Evolutionary conservation across 148 eudicot genomes (phyloP).

Genomic region (Amaranthus cruentus): DNA sequence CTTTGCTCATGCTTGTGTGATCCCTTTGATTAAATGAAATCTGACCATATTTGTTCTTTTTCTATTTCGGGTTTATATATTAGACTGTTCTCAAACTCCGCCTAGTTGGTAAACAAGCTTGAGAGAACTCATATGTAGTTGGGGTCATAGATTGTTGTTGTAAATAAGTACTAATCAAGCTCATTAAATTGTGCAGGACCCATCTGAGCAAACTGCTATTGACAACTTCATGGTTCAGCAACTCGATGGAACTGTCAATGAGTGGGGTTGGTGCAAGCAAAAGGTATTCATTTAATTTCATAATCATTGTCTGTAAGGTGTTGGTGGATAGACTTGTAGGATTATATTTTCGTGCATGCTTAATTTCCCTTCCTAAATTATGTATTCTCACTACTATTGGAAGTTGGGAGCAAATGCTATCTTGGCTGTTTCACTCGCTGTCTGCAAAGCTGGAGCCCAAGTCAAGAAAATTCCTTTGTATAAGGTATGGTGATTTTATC

Average conservation of each 20-base stretch:
- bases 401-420: conserved; percentile 99
- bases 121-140: too few species aligned
- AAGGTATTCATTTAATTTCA: conserved; percentile 46
- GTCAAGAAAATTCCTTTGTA: conserved; percentile 73
- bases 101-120: too few species aligned
- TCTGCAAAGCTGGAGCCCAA: conserved; percentile 94
- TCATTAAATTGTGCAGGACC: conserved; percentile 51
- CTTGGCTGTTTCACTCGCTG: conserved; percentile 93
- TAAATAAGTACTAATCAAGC: background rate
- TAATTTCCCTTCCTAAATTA: background rate
- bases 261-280: conserved; percentile 99
- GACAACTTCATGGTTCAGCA: conserved; percentile 98
- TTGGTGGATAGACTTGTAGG: background rate
- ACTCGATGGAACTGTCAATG: conserved; percentile 89
- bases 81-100: too few species aligned
- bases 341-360: background rate
- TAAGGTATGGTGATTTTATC: conserved; percentile 42
- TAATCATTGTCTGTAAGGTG: conserved; percentile 5
- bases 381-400: conserved; percentile 7
- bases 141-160: background rate
- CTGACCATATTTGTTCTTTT: too few species aligned
- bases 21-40: too few species aligned
- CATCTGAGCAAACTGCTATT: conserved; percentile 65
- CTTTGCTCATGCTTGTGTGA: too few species aligned
- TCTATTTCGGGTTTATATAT: too few species aligned